Base-by-base conservation (phyloP, 495 filamentous ascomycete species). In the Niebla homalea region DNA sequence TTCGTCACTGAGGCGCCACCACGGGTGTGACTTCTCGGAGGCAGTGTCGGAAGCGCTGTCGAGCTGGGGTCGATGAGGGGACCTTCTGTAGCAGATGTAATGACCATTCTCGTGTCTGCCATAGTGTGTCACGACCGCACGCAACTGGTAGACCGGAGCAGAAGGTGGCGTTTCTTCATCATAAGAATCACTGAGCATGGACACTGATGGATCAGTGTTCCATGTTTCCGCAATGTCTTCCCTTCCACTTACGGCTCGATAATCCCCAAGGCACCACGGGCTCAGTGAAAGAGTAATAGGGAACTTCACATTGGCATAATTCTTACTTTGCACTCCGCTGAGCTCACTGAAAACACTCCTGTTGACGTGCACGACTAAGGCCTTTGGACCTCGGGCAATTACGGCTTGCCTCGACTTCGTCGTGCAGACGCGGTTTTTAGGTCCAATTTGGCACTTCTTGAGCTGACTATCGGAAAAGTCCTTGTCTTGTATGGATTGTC, bases 31-130 rank as follows among this genome's bases (percentile, higher is more conserved):
- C 42, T 60, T 66, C 29, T 73, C 65, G 8, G 39, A 12, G 12
- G 5, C 46, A 23, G 65, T 65, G 4, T 62, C 62, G 6, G 45
- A 12, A 16, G 16, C 14, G 0, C 6, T 16, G 18, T 70, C 67
- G 15, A 56, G 62, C 38, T 70, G 61, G 6, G 61, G 50, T 37
- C 64, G 56, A 19, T 72, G 66, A 5, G 70, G 63, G 60, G 85
- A 79, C 58, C 81, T 81, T 39, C 87, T 70, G 59, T 92, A 97
- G 60, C 86, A 90, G 47, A 94, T 79, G 58, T 99, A 97, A 67
- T 99, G 93, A 0, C 93, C 93, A 54, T 92, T 94, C 51, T 95
- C 87, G 60, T 97, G 93, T 18, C 81, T 73, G 4, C 92, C 93
- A 52, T 83, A 83, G 64, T 99, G 92, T 3, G 87, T 87, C 20